Conservation (phyloP, 495 filamentous ascomycete species). For the Penicillium malachiteum region DNA sequence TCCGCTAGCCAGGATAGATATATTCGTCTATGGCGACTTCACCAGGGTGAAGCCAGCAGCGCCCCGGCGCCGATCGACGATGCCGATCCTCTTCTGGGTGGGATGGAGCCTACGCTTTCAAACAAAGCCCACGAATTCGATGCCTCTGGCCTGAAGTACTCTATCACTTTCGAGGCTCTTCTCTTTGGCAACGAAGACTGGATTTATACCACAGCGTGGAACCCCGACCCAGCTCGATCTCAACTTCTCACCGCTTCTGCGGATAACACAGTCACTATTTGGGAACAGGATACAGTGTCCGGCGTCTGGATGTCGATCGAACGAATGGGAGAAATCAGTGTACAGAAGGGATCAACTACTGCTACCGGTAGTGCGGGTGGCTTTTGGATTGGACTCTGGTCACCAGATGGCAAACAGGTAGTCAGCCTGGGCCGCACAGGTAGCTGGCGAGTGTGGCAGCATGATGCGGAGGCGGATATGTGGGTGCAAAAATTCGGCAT, state of each 20-base stretch:
- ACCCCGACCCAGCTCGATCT: constrained; percentile 50
- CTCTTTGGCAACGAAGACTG: constrained; percentile 97
- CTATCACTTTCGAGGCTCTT: constrained; percentile 89
- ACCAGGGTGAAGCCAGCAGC: constrained; percentile 54
- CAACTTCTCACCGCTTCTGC: constrained; percentile 89
- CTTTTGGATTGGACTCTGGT: constrained; percentile 96
- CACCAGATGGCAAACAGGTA: constrained; percentile 69
- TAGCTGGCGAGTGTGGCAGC: constrained; percentile 84
- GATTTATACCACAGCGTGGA: constrained; percentile 88
- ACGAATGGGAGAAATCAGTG: constrained; percentile 87
- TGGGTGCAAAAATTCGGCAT: constrained; percentile 79
- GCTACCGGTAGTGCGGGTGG: constrained; percentile 94
- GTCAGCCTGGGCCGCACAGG: constrained; percentile 86
- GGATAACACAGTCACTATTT: constrained; percentile 91
- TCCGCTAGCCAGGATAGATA: constrained; percentile 98
- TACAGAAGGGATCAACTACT: constrained; percentile 90
- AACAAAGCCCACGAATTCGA: constrained; percentile 83
- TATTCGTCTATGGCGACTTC: constrained; percentile 88
- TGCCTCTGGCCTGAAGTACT: constrained; percentile 59
- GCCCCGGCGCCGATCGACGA: constrained; percentile 35
- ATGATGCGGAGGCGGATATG: constrained; percentile 50
- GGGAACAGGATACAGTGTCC: constrained; percentile 77
- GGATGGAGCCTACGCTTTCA: constrained; percentile 61
- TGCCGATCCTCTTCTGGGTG: constrained; percentile 57
- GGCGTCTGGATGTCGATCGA: constrained; percentile 86